Evolutionary conservation across 129 eudicot species (phyloP), one percentile per base, ranked within the genome.

Genomic region (Lonicera japonica): DNA sequence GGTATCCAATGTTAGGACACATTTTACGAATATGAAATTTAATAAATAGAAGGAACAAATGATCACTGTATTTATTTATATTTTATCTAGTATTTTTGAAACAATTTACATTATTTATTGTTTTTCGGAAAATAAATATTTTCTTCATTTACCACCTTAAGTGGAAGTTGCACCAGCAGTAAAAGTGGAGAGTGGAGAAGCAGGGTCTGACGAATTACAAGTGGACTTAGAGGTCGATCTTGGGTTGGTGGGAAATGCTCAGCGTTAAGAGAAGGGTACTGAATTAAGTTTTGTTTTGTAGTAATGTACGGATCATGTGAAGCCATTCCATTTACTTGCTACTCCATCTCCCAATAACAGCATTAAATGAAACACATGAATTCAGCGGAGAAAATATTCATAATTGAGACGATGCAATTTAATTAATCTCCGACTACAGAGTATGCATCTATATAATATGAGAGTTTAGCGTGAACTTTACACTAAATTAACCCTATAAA

Each of bases 251-350:
- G 50, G 50, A 43, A 43, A 43, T 10, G 16, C 50, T 10, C 5
- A 43, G 2, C 1, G 8, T 8, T 43, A 43, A 43, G n/a, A n/a
- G n/a, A n/a, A 3, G 50, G 50, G 50, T 43, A 43, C 16, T 43
- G 36, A n/a, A n/a, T n/a, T 29, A 6, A 10, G 5, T 43, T 65
- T 36, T 21, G 45, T 58, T 60, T 69, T 66, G 65, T 75, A 54
- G 56, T 62, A 60, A 25, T 74, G 83, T 74, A 73, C 76, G 68
- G 77, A 54, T 63, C 55, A 76, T 79, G 81, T 79, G 85, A 79
- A 24, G 46, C 68, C 70, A 46, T 64, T 65, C 56, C 54, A 12
- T 54, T 25, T 61, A 61, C 74, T 64, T 8, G n/a, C n/a, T n/a
- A 20, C 73, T 64, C 58, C 38, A 15, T 51, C 62, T 36, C 56